Evolutionary conservation across 345 rosid genomes (phyloP).

Genomic region (Pseudoturritis turrita): DNA sequence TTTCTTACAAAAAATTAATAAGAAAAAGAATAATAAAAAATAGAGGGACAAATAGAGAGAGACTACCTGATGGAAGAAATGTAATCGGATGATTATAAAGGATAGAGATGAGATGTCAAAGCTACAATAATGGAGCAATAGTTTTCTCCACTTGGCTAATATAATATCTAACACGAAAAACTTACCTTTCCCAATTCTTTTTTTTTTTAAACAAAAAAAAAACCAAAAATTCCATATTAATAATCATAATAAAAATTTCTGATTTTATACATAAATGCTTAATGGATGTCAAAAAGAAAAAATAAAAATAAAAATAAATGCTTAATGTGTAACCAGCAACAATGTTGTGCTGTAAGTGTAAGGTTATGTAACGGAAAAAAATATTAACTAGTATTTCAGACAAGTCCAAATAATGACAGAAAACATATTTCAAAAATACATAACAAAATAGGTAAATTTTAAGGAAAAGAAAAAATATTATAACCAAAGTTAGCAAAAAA

Average conservation of each 20-base stretch:
- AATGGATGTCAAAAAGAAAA: neutral
- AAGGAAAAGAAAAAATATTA: neutral
- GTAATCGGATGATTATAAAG: conserved; percentile 25
- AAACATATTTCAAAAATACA: neutral
- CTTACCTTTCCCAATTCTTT: neutral
- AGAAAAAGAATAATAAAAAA: neutral
- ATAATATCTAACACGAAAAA: conserved; percentile 29
- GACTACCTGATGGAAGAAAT: conserved; percentile 26
- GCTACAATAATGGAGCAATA: conserved; percentile 30
- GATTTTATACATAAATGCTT: neutral
- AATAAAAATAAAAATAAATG: neutral
- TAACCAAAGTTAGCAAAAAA: neutral
- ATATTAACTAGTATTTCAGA: neutral
- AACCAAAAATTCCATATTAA: neutral
- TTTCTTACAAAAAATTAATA: neutral
- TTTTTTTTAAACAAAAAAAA: neutral
- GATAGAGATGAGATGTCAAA: conserved; percentile 35
- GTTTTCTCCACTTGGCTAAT: conserved; percentile 28
- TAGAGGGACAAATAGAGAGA: conserved; percentile 11
- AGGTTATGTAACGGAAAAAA: neutral
- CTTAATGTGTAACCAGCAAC: neutral
- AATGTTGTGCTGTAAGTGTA: neutral
- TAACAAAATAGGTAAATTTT: neutral
- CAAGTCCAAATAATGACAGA: conserved; percentile 31
- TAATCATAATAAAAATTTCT: neutral